Percentiles rank a stretch among this genome's conserved stretches.
Evolutionary conservation across 768 basidiomycete species (phyloP).

Genomic region (Mycena latifolia): DNA sequence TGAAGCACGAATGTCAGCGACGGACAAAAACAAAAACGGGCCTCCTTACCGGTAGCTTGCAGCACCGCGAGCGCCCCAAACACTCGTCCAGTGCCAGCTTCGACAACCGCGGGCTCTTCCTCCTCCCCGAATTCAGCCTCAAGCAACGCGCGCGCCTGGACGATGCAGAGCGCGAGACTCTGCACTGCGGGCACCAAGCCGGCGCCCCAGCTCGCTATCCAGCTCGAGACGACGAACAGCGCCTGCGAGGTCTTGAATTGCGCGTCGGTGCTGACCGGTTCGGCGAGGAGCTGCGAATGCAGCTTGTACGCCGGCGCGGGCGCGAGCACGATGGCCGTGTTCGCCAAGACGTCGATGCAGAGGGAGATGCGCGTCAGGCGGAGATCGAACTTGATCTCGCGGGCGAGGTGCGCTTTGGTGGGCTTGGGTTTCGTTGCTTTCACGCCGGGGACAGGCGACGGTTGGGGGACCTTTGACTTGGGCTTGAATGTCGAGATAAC

Average conservation of each 20-base stretch:
- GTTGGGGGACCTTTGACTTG: conserved; percentile 26
- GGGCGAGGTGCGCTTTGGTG: conserved; percentile 65
- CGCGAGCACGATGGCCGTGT: conserved; percentile 67
- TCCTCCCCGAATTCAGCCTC: conserved; percentile 30
- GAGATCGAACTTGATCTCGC: conserved; percentile 81
- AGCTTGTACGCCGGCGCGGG: conserved; percentile 58
- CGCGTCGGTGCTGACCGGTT: conserved; percentile 5
- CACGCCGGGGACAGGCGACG: conserved; percentile 8
- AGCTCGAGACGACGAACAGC: conserved; percentile 72
- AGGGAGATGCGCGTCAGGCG: conserved; percentile 71
- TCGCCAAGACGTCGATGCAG: conserved; percentile 73
- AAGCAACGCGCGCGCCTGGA: conserved; percentile 57
- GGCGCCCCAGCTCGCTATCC: conserved; percentile 71
- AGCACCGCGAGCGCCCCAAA: conserved; percentile 82
- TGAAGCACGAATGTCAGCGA: background rate
- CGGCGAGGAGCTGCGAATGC: conserved; percentile 33
- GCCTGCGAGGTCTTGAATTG: conserved; percentile 46
- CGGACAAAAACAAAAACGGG: background rate
- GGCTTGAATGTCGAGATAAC: conserved; percentile 74
- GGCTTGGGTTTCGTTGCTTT: conserved; percentile 52
- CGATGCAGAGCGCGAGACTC: conserved; percentile 77
- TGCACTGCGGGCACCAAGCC: conserved; percentile 79
- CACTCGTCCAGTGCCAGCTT: conserved; percentile 62
- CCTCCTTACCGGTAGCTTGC: conserved; percentile 61
- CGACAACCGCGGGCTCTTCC: conserved; percentile 35